Evolutionary conservation across 2,329 filamentous ascomycete genomes (phyloP).

Genomic region (Penicillium occitanis): DNA sequence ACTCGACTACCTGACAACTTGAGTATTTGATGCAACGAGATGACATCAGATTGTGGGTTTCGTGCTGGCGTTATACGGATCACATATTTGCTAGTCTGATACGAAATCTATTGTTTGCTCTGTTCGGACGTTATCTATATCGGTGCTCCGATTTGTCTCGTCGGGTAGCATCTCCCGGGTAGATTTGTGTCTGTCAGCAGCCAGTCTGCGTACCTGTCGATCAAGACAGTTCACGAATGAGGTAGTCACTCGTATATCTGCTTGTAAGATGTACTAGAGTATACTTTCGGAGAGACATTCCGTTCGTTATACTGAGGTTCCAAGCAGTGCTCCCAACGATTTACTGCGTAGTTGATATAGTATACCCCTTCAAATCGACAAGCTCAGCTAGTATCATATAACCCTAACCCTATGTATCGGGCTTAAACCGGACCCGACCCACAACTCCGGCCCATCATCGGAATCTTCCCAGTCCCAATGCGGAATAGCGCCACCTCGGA

Average conservation of each 20-base stretch:
- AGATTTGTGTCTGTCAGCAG: not conserved
- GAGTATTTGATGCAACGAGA: not conserved
- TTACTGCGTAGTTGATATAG: too few relatives aligned
- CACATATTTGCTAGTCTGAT: slow-evolving; percentile 13
- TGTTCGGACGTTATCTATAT: not conserved
- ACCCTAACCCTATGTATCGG: not conserved
- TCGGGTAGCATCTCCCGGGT: not conserved
- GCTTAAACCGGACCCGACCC: slow-evolving; percentile 2
- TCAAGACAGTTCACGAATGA: not conserved
- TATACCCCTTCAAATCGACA: too few relatives aligned
- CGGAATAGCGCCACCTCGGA: not conserved
- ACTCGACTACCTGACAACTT: not conserved
- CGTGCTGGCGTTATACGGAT: slow-evolving; percentile 22
- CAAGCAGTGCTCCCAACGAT: too few relatives aligned
- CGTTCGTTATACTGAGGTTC: too few relatives aligned
- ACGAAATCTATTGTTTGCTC: slow-evolving; percentile 2
- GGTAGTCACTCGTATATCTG: too few relatives aligned
- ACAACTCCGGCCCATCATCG: slow-evolving; percentile 16
- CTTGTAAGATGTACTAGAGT: too few relatives aligned
- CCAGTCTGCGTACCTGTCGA: not conserved
- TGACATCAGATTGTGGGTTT: slow-evolving; percentile 8
- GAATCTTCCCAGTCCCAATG: not conserved
- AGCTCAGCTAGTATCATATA: too few relatives aligned
- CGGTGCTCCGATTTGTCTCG: not conserved
- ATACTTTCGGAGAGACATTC: too few relatives aligned